These are phyloP conservation scores for Rachicladosporium sp. DNA, from an alignment of 2,329 filamentous ascomycete genomes.

Conservation along the genomic window DNA sequence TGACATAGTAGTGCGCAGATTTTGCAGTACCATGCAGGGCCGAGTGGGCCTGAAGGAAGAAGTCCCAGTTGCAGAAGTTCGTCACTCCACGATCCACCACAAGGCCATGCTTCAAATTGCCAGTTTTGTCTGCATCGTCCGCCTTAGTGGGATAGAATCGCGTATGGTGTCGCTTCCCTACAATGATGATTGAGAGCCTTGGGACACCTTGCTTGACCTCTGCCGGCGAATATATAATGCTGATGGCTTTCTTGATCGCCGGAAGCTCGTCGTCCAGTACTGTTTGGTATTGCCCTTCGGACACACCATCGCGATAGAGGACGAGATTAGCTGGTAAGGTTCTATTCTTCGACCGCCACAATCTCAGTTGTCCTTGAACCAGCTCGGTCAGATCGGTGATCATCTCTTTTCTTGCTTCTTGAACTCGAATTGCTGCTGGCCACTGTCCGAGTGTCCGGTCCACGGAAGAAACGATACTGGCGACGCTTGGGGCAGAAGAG, in stretches of 20 bases:
- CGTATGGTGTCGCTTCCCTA: constrained; percentile 29
- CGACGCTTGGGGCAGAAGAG: constrained; percentile 28
- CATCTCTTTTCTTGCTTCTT: constrained; percentile 16
- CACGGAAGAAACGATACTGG: constrained; percentile 29
- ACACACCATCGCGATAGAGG: constrained; percentile 26
- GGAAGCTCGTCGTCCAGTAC: constrained; percentile 18
- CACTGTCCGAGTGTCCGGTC: constrained; percentile 22
- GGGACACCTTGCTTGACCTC: not conserved
- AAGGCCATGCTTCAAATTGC: constrained; percentile 9
- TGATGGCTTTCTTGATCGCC: constrained; percentile 8
- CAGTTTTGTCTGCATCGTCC: not conserved
- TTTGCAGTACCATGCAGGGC: constrained; percentile 61
- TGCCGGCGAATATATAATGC: not conserved
- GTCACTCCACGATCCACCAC: constrained; percentile 10
- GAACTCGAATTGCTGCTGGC: constrained; percentile 26
- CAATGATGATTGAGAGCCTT: constrained; percentile 23
- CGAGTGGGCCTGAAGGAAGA: constrained; percentile 13
- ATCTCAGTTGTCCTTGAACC: constrained; percentile 16
- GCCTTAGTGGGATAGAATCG: constrained; percentile 25
- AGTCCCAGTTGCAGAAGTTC: constrained; percentile 7
- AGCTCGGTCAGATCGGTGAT: constrained; percentile 19
- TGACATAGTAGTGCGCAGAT: constrained; percentile 64
- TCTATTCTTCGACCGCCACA: too few relatives aligned
- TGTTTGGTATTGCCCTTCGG: constrained; percentile 21
- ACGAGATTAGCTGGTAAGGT: constrained; percentile 13